phyloP scores from a whole-genome alignment of 2,329 filamentous ascomycete genomes.

The Trichoderma sp. region DNA sequence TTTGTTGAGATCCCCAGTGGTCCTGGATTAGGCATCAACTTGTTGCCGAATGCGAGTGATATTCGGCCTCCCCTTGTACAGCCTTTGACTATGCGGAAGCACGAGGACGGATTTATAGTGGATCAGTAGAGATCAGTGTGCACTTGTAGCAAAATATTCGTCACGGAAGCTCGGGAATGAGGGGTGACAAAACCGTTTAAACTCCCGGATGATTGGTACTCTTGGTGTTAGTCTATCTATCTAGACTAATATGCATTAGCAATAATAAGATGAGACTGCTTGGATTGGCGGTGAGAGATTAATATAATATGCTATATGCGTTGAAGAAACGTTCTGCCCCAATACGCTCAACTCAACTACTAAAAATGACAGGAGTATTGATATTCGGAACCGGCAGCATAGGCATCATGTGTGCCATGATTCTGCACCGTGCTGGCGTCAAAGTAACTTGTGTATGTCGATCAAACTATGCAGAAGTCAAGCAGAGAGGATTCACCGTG shows the following conservation, averaged over 20 bases:
- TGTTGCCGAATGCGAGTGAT: background rate
- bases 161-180: too few species aligned
- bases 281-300: too few species aligned
- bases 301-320: too few species aligned
- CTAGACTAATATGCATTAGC: too few species aligned
- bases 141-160: background rate
- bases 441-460: background rate
- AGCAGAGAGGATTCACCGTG: background rate
- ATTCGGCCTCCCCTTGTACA: background rate
- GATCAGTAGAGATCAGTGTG: background rate
- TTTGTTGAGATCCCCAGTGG: background rate
- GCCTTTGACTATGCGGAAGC: background rate
- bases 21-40: background rate
- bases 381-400: too few species aligned
- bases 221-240: too few species aligned
- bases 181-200: too few species aligned
- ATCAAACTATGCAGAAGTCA: background rate
- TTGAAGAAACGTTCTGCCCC: too few species aligned
- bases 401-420: background rate
- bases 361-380: too few species aligned
- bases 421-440: background rate
- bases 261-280: too few species aligned
- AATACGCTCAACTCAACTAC: too few species aligned
- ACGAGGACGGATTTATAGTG: background rate
- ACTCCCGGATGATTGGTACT: too few species aligned